Evolutionary conservation across 2,329 filamentous ascomycete species (phyloP).

Genomic region (Exophiala xenobiotica): DNA sequence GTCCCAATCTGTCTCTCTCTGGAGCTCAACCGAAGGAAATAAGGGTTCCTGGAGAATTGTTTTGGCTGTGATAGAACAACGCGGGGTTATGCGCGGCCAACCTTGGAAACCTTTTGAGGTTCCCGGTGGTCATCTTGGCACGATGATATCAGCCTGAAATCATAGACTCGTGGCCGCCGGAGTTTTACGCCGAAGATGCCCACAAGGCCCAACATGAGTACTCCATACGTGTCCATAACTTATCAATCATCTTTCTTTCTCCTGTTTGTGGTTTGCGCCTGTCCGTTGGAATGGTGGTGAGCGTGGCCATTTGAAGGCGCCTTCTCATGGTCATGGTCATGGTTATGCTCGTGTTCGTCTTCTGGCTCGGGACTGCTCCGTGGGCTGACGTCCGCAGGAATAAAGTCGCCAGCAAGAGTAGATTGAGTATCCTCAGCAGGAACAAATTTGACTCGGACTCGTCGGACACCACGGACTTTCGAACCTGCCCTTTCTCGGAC

Average conservation of each 20-base stretch:
- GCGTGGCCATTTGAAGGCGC: slow-evolving; percentile 10
- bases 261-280: slow-evolving; percentile 9
- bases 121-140: slow-evolving; percentile 24
- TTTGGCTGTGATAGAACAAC: slow-evolving; percentile 31
- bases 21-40: too few relatives aligned
- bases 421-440: slow-evolving; percentile 60
- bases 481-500: slow-evolving; percentile 71
- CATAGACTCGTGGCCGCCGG: slow-evolving; percentile 2
- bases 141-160: slow-evolving; percentile 32
- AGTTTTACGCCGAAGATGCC: background rate
- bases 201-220: background rate
- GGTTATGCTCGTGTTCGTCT: slow-evolving; percentile 47
- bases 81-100: slow-evolving; percentile 9
- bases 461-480: slow-evolving; percentile 79
- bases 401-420: slow-evolving; percentile 76
- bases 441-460: slow-evolving; percentile 81
- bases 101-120: background rate
- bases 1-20: background rate
- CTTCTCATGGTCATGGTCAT: slow-evolving; percentile 32
- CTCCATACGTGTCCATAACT: background rate
- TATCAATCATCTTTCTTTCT: slow-evolving; percentile 19
- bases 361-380: slow-evolving; percentile 62
- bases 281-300: slow-evolving; percentile 12
- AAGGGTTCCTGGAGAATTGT: too few relatives aligned
- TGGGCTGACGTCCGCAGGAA: slow-evolving; percentile 61